Evolutionary conservation across 805 yeast genomes (phyloP), one percentile per base, ranked within the genome.

Genomic region (Saccharomycopsis sp.): DNA sequence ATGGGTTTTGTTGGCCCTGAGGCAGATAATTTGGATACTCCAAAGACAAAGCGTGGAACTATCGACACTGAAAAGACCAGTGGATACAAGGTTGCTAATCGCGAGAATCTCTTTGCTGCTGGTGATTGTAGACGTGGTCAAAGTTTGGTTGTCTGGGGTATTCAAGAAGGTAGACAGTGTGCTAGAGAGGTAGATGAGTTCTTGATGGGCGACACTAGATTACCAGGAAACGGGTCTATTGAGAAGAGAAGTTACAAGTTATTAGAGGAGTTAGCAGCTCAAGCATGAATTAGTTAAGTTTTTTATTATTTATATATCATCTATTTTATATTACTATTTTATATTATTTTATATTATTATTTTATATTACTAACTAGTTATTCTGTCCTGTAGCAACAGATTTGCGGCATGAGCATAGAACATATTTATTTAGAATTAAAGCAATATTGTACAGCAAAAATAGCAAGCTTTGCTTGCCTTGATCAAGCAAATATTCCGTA

Each of bases 111-210:
- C 61, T 93, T 92, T 69, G 89, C 97, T 54, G 97, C 98, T 55
- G 99, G 99, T 75, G 99, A 93, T 74, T 94, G 98, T 77, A 87
- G 99, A 79, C 86, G 98, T 76, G 99, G 99, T 29, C 99, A 93
- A 78, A 89, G 97, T 1, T 82, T 93, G 72, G 93, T 93, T 72
- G 99, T 93, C 58, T 94, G 98, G 98, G 99, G 98, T 76, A 93
- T 93, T 66, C 98, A 94, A 76, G 99, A 93, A 76, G 99, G 99
- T 65, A 86, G 98, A 78, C 97, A 93, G 75, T 91, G 97, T 82
- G 99, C 99, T 42, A 81, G 97, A 65, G 91, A 89, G 66, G 96
- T 93, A 63, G 99, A 93, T 70, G 72, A 77, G 65, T 87, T 72
- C 72, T 78, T 93, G 71, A 83, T 85, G 84, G 92, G 93, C 24